These are phyloP conservation scores for Cornus florida DNA, from an alignment of 148 eudicot genomes.

Conservation along the genomic window DNA sequence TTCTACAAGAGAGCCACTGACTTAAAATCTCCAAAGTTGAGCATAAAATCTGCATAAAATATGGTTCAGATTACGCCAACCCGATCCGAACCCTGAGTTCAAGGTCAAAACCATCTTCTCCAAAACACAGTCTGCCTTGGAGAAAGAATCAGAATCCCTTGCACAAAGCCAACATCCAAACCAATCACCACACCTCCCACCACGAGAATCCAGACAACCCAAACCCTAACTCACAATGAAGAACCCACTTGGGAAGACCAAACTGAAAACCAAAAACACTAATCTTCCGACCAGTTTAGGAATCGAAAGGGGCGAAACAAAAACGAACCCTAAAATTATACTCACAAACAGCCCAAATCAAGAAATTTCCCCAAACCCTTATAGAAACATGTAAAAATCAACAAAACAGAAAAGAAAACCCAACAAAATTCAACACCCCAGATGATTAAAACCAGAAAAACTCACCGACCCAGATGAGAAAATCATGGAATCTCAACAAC, in stretches of 20 bases:
- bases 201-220: background rate
- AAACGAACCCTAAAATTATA: constrained; percentile 1
- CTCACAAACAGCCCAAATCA: constrained; percentile 7
- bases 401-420: constrained; percentile 1
- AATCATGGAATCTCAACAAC: constrained; percentile 13
- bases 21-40: constrained; percentile 13
- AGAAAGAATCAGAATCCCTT: constrained; percentile 3
- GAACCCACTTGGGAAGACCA: constrained; percentile 2
- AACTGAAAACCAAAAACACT: background rate
- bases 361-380: constrained; percentile 11
- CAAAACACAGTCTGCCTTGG: background rate
- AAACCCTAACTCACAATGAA: constrained; percentile 2
- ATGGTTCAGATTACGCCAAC: constrained; percentile 8
- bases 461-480: constrained; percentile 24
- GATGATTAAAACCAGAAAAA: constrained; percentile 13
- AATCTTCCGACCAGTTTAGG: background rate
- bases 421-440: background rate
- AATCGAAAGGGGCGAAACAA: constrained; percentile 5
- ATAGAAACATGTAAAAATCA: constrained; percentile 6
- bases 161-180: constrained; percentile 6
- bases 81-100: background rate
- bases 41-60: background rate
- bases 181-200: background rate
- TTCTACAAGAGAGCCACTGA: background rate
- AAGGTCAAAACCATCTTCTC: constrained; percentile 15